Conservation (phyloP, 2,329 filamentous ascomycete genomes). For the Diaporthe amygdali region DNA sequence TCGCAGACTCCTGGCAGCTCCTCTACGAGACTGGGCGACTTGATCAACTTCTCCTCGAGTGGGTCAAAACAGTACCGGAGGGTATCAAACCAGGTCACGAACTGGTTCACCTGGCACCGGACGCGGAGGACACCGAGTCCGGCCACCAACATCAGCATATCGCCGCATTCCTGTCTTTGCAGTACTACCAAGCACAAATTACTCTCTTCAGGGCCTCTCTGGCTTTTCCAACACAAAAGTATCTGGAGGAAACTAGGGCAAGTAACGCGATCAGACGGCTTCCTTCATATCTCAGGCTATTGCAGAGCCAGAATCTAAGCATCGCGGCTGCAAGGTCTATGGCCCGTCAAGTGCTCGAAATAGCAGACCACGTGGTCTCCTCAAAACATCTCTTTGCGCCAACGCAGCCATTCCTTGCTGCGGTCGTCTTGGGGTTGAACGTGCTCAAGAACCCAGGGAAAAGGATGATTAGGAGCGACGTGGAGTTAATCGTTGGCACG, state of each 20-base stretch:
- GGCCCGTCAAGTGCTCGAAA: conserved; percentile 23
- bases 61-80: not conserved
- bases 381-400: conserved; percentile 10
- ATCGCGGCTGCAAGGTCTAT: conserved; percentile 21
- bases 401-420: not conserved
- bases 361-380: conserved; percentile 22
- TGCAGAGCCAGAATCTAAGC: conserved; percentile 21
- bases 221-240: not conserved
- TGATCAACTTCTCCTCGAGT: conserved; percentile 13
- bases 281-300: conserved; percentile 16
- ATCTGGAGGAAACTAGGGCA: not conserved
- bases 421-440: not conserved
- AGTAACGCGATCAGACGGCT: not conserved
- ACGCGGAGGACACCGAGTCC: not conserved
- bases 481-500: not conserved
- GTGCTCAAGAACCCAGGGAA: not conserved
- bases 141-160: not conserved
- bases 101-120: not conserved
- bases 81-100: conserved; percentile 9
- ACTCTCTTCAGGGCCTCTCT: not conserved
- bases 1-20: conserved; percentile 2
- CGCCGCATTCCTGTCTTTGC: not conserved
- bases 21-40: conserved; percentile 5
- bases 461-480: not conserved
- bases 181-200: not conserved